These are phyloP conservation scores for Trypanosoma avium DNA, from an alignment of 208 protist species.

Conservation along the genomic window DNA sequence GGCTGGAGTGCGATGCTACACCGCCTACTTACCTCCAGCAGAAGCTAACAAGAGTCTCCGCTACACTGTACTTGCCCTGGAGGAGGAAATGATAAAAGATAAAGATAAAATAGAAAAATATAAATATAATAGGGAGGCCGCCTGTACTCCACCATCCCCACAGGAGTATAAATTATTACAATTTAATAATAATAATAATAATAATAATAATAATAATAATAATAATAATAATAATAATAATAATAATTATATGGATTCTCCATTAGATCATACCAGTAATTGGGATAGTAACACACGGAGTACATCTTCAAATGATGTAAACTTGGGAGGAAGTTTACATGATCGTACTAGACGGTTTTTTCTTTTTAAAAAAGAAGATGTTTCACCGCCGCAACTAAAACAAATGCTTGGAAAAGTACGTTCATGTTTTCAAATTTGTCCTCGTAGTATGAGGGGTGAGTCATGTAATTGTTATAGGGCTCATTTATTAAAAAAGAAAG, in stretches of 20 bases:
- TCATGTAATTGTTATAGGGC: slow-evolving; percentile 58
- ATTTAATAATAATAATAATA: too few species aligned
- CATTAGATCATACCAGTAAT: neutral
- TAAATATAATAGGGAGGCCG: too few species aligned
- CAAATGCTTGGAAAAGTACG: slow-evolving; percentile 70
- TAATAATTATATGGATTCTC: neutral
- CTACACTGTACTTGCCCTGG: slow-evolving; percentile 58
- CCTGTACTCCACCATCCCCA: too few species aligned
- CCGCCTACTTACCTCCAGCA: slow-evolving; percentile 62
- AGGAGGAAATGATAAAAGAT: neutral
- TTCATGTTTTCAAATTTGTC: slow-evolving; percentile 70
- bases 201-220: too few species aligned
- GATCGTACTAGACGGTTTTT: slow-evolving; percentile 41
- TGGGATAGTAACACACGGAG: neutral
- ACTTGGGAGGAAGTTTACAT: neutral
- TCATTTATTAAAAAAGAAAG: slow-evolving; percentile 40
- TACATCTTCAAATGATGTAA: neutral
- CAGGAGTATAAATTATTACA: too few species aligned
- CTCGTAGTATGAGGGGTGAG: slow-evolving; percentile 8
- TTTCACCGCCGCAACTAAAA: slow-evolving; percentile 68
- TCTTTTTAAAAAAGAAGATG: slow-evolving; percentile 65
- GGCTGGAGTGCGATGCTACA: slow-evolving; percentile 60
- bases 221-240: neutral
- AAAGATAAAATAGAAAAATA: too few species aligned
- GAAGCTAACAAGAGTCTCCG: slow-evolving; percentile 39